Base-by-base conservation (phyloP, 495 filamentous ascomycete genomes). In the Echria macrotheca region DNA sequence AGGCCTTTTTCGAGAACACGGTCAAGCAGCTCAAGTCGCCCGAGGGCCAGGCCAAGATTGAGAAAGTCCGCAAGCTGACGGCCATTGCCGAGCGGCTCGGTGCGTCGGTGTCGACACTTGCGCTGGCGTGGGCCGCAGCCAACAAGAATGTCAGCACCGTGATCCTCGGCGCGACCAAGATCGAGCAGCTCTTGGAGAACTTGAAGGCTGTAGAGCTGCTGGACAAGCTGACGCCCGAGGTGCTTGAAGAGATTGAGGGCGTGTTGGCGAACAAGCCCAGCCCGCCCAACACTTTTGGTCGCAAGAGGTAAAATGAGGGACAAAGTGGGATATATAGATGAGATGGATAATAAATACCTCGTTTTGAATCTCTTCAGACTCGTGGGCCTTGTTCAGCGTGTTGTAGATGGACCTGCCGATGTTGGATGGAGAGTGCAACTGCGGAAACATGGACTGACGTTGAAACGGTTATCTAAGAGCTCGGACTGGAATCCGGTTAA, bases 51-150 rank as follows among this genome's bases (percentile, higher is more conserved):
- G 61, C 64, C 35, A 65, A 66, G 61, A 63, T 75, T 39, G 68
- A 73, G 45, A 73, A 75, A 53, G 72, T 75, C 21, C 60, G 54
- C 63, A 75, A 73, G 54, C 48, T 79, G 53, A 69, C 77, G 61
- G 66, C 68, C 1, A 68, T 91, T 44, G 84, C 87, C 2, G 79
- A 89, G 49, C 77, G 81, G 32, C 69, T 90, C 14, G 84, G 79
- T 5, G 68, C 72, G 25, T 75, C 67, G 14, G 73, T 74, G 24
- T 71, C 79, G 2, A 75, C 80, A 44, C 66, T 91, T 17, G 76
- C 85, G 0, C 68, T 89, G 29, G 86, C 86, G 0, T 91, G 87
- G 86, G 74, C 80, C 43, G 62, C 87, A 40, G 86, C 82, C 71
- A 91, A 91, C 61, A 73, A 75, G n/a, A 81, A 87, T 47, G 78